A percentile compares a stretch with the other conserved stretches of the same genome.
Conservation (phyloP, 2,329 filamentous ascomycete genomes). For the Amphichorda felina region DNA sequence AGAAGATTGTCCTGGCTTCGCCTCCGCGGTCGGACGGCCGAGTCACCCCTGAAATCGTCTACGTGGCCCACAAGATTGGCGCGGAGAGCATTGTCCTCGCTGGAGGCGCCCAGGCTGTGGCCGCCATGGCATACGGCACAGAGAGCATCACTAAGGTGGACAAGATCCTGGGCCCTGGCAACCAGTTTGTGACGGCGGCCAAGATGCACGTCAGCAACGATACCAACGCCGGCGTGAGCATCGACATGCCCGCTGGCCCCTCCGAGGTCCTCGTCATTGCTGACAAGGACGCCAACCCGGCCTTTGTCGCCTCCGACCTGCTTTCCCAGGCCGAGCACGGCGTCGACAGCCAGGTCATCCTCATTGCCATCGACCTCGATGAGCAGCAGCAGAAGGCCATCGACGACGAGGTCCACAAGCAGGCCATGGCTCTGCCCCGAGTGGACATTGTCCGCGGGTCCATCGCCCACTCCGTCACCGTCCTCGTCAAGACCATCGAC, state of each 20-base stretch:
- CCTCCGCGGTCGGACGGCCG: constrained; percentile 82
- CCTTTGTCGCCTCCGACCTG: constrained; percentile 90
- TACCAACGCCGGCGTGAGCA: constrained; percentile 86
- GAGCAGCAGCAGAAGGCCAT: constrained; percentile 68
- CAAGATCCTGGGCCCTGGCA: constrained; percentile 95
- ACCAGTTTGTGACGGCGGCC: constrained; percentile 95
- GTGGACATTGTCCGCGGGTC: constrained; percentile 88
- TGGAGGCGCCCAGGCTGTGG: constrained; percentile 89
- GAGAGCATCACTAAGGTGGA: constrained; percentile 92
- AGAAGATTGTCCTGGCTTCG: constrained; percentile 87
- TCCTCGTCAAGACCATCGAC: constrained; percentile 57
- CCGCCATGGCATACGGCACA: constrained; percentile 94
- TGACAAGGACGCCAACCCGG: constrained; percentile 76
- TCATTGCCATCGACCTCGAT: constrained; percentile 71
- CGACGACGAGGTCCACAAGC: constrained; percentile 79
- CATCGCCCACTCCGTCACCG: constrained; percentile 84
- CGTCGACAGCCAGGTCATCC: constrained; percentile 87
- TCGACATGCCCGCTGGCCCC: constrained; percentile 96
- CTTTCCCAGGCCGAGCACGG: constrained; percentile 95
- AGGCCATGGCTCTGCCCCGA: constrained; percentile 76
- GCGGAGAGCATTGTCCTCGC: constrained; percentile 93
- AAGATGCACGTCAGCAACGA: constrained; percentile 99
- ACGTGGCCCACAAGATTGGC: constrained; percentile 91
- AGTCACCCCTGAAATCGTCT: constrained; percentile 93
- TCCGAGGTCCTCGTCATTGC: constrained; percentile 96